A percentile compares a stretch with the other conserved stretches of the same genome.
These are phyloP conservation scores for Vaucheria bursata DNA, from an alignment of 352 stramenopile genomes.

Conservation along the genomic window DNA sequence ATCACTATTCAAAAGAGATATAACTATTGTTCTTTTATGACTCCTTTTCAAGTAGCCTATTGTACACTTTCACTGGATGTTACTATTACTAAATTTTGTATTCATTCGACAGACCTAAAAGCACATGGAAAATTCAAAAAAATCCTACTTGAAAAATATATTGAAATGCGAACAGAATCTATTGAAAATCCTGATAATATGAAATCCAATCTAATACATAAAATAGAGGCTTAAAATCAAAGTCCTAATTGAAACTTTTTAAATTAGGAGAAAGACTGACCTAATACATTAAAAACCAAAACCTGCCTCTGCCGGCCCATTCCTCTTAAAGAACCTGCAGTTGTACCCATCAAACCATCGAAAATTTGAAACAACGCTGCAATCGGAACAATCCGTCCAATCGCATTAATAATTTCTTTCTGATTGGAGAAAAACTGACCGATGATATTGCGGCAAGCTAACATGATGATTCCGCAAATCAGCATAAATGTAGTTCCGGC, in stretches of 20 bases:
- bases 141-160: not conserved
- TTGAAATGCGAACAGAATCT: not conserved
- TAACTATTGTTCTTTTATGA: too few species aligned
- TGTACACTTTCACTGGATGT: too few species aligned
- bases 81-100: too few species aligned
- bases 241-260: not conserved
- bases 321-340: not conserved
- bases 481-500: not conserved
- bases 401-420: not conserved
- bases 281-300: not conserved
- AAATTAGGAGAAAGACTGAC: not conserved
- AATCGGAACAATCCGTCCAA: not conserved
- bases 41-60: too few species aligned
- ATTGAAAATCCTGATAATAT: not conserved
- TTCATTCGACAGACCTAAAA: not conserved
- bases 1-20: too few species aligned
- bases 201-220: not conserved
- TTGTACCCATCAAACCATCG: slow-evolving; percentile 1
- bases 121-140: not conserved
- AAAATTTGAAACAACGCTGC: slow-evolving; percentile 3
- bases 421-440: not conserved
- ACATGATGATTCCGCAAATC: not conserved
- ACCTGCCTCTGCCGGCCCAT: slow-evolving; percentile 8
- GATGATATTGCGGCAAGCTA: not conserved
- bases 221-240: not conserved